These are phyloP conservation scores for Citeromyces nyonsensis DNA, from an alignment of 805 yeast genomes.

Conservation along the genomic window DNA sequence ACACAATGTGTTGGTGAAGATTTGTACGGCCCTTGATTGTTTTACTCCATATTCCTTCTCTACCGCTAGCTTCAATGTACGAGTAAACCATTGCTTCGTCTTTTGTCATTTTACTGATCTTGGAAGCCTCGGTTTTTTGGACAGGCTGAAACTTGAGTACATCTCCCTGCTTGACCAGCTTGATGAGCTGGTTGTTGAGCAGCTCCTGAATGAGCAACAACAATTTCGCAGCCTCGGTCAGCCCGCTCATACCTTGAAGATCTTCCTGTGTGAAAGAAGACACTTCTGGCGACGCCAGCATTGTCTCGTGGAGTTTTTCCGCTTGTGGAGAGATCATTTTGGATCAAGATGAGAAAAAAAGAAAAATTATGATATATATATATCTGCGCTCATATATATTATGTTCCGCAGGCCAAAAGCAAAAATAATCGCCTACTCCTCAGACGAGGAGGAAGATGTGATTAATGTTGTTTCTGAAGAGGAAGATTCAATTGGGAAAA, in stretches of 20 bases:
- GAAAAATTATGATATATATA: neutral
- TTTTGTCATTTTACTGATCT: slow-evolving; percentile 59
- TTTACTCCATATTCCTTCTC: slow-evolving; percentile 96
- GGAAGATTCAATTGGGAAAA: slow-evolving; percentile 3
- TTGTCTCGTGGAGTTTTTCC: neutral
- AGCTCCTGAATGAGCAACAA: slow-evolving; percentile 28
- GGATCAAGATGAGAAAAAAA: slow-evolving; percentile 1
- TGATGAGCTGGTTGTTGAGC: slow-evolving; percentile 36
- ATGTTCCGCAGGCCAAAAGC: too few relatives aligned
- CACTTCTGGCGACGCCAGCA: neutral
- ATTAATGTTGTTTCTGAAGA: slow-evolving; percentile 2
- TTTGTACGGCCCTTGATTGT: slow-evolving; percentile 80
- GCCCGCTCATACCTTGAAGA: slow-evolving; percentile 1
- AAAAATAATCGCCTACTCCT: neutral
- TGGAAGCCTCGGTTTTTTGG: slow-evolving; percentile 55
- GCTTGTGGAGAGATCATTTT: slow-evolving; percentile 1
- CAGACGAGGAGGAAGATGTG: slow-evolving; percentile 1
- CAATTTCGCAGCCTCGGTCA: slow-evolving; percentile 7
- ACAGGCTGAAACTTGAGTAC: slow-evolving; percentile 67
- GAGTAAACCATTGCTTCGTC: slow-evolving; percentile 90
- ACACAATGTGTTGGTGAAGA: slow-evolving; percentile 82
- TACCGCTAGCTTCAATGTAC: slow-evolving; percentile 79
- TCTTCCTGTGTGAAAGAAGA: neutral
- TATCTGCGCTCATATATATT: neutral
- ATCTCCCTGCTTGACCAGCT: slow-evolving; percentile 52